Conservation (phyloP, 2,329 filamentous ascomycete species). For the Monosporascus cannonballus region DNA sequence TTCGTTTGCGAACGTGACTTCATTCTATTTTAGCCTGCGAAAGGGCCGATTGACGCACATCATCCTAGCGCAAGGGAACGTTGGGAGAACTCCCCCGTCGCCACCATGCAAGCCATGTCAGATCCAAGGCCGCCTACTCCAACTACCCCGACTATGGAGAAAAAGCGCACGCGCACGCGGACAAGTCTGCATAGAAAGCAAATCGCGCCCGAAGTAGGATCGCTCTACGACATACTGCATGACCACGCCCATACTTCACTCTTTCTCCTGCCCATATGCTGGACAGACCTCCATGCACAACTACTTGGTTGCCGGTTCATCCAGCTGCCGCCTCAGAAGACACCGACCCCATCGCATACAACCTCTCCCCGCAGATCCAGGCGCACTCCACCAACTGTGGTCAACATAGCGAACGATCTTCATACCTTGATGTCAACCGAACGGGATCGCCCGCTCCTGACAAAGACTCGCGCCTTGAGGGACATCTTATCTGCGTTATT, state of each 20-base stretch:
- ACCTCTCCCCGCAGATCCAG: conserved; percentile 30
- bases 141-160: conserved; percentile 1
- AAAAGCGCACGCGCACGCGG: conserved; percentile 16
- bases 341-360: conserved; percentile 32
- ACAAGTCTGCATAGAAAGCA: conserved; percentile 24
- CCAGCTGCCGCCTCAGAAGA: conserved; percentile 34
- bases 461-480: conserved; percentile 35
- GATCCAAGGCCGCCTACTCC: background rate
- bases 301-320: conserved; percentile 43
- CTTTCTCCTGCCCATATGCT: conserved; percentile 47
- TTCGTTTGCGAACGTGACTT: no score
- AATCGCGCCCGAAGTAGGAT: conserved; percentile 38
- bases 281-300: conserved; percentile 46
- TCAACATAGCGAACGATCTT: conserved; percentile 36
- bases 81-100: background rate
- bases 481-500: conserved; percentile 40
- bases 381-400: conserved; percentile 36
- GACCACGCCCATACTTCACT: conserved; percentile 41
- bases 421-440: conserved; percentile 34
- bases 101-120: background rate
- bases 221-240: conserved; percentile 47
- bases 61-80: background rate
- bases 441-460: conserved; percentile 24
- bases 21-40: background rate
- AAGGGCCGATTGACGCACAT: background rate